Base-by-base conservation (phyloP, 2,329 filamentous ascomycete genomes). In the Byssoonygena ceratinophila region DNA sequence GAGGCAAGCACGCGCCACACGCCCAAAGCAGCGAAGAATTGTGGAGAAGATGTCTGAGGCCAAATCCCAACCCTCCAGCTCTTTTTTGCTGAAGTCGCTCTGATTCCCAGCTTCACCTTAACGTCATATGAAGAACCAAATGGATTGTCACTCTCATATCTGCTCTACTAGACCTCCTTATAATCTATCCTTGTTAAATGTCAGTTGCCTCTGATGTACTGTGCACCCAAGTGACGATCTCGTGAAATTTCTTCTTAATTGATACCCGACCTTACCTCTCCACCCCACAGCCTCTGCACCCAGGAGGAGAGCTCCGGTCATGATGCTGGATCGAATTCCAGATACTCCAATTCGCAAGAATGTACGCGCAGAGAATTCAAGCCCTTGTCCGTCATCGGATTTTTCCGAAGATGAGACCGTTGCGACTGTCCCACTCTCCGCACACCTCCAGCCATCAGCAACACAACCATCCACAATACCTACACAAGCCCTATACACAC, bases 401-500 rank as follows among this genome's bases (percentile, higher is more conserved):
- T 70, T 68, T 39, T 60, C 58, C 22, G 66, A 67, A 52, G 61
- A 73, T 60, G 72, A 78, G 55, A 77, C 75, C 9, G 62, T 76
- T 48, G 72, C 71, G 55, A 77, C 75, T 9, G 55, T 76, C 56
- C 71, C 77, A 60, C 55, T 73, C 59, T 59, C 53, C 59, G 32
- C n/a, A n/a, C 40, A 43, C 46, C n/a, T 44, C 20, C 44, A 36
- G 9, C 9, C 45, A 12, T 20, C 58, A 57, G 64, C 65, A 58
- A 65, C 65, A 51, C 66, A 66, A 59, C 58, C 62, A 53, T 58
- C 64, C 39, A 71, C 61, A 55, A 76, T 64, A 71, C 72, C 58
- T 72, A 78, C 54, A 66, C 77, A 67, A 68, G 74, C 51, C 11
- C 36, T 52, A 71, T 70, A 8, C 69, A 78, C 54, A 66, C 77